Base-by-base conservation (phyloP, 2,329 filamentous ascomycete genomes). In the Phoma herbarum region DNA sequence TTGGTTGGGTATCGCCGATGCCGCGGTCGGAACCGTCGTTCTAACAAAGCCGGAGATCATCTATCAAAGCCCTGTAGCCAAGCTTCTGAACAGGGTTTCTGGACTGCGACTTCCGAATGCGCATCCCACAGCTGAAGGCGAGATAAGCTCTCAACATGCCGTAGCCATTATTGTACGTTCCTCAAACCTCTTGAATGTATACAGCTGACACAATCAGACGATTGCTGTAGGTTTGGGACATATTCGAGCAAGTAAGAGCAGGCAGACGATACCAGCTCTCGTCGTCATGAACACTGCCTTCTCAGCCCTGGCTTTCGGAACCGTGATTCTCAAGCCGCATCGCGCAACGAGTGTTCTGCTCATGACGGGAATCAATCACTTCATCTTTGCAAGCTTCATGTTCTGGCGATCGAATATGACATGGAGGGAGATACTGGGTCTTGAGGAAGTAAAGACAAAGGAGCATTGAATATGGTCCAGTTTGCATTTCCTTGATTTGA, bases 1-100 rank as follows among this genome's bases (percentile, higher is more conserved):
- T 33, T 64, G 57, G 39, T 63, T 64, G 48, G 65, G 63, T 28
- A 29, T 63, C 31, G 61, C 65, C 4, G 65, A 68, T 33, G 59
- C 60, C 22, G 49, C 48, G n/a, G 54, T 54, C 11, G 63, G 61
- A 8, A 47, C 58, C 33, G 54, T 65, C 14, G 55, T 64, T 16
- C 59, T 67, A 25, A 49, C 35, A 1, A 67, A 63, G 22, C 65
- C 63, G 3, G 65, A 63, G 22, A 51, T 64, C 20, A 61, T 65
- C 18, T 67, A 66, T 25, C 63, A 67, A 49, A 65, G 65, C 39
- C 35, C 39, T 9, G 41, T 64, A 12, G 57, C 60, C 4, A 55
- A 57, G n/a, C 35, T 46, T 14, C 31, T 65, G 28, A 29, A 52
- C 14, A 45, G 45, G 4, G 4, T 59, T 1, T 60, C 47, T 10